phyloP scores from a whole-genome alignment of 106 monocot species.

The Hemerocallis citrina region DNA sequence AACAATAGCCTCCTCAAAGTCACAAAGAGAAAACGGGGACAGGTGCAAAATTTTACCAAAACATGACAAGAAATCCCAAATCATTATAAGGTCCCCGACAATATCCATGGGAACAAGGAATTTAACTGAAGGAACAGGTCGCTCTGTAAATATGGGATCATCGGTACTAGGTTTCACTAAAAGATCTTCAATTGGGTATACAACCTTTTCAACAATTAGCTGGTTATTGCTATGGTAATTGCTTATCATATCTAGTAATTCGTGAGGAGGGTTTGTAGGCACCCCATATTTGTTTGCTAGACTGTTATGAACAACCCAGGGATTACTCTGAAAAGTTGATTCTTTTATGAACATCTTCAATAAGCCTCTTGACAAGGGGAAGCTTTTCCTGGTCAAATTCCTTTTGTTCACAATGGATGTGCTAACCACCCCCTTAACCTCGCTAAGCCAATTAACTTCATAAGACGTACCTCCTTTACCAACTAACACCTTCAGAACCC shows the following conservation, averaged over 20 bases:
- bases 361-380: conserved; percentile 12
- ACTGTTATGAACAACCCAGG: conserved; percentile 12
- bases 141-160: conserved; percentile 12
- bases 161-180: conserved; percentile 12
- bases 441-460: conserved; percentile 15
- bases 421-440: not conserved
- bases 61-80: conserved; percentile 18
- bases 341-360: conserved; percentile 19
- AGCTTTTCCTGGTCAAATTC: conserved; percentile 6
- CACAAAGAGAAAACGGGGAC: conserved; percentile 12
- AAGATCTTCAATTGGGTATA: conserved; percentile 17
- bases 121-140: conserved; percentile 9
- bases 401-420: conserved; percentile 1
- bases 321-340: conserved; percentile 16
- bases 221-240: not conserved
- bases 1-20: conserved; percentile 15
- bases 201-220: conserved; percentile 1
- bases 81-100: conserved; percentile 15
- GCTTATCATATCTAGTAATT: conserved; percentile 2
- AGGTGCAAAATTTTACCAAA: conserved; percentile 11
- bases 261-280: not conserved
- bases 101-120: conserved; percentile 8
- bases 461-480: not conserved
- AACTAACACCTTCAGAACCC: not conserved
- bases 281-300: conserved; percentile 7